A percentile compares a stretch with the other conserved stretches of the same genome.
Conservation (phyloP, 805 yeast species). For the Scheffersomyces ergatensis region DNA sequence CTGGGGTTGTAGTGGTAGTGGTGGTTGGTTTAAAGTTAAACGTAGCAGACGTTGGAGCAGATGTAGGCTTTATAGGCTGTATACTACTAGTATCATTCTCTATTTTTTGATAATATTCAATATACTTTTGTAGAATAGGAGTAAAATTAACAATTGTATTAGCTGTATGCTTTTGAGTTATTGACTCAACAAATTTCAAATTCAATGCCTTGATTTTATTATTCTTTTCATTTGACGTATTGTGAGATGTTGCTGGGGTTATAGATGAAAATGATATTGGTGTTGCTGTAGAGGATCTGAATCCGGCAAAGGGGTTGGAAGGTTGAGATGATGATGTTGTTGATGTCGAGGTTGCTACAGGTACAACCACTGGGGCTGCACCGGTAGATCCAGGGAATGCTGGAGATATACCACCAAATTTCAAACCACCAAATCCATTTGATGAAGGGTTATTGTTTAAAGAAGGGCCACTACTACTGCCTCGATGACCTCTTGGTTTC, state of each 20-base stretch:
- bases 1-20: background rate
- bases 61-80: background rate
- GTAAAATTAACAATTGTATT: constrained; percentile 57
- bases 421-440: constrained; percentile 4
- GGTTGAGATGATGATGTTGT: background rate
- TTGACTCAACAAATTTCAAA: constrained; percentile 50
- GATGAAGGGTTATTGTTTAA: background rate
- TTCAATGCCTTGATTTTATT: constrained; percentile 65
- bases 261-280: background rate
- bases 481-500: constrained; percentile 43
- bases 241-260: background rate
- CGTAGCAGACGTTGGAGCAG: background rate
- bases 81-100: background rate
- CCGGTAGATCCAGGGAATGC: background rate
- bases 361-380: background rate
- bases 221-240: constrained; percentile 25
- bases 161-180: constrained; percentile 37
- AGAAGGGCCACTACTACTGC: background rate
- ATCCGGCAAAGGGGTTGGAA: background rate
- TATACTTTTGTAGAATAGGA: constrained; percentile 57
- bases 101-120: constrained; percentile 42
- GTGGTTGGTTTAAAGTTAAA: background rate
- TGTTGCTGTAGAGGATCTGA: background rate
- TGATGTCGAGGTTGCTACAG: background rate
- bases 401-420: too few species aligned